Conservation (phyloP, 768 basidiomycete species). For the Calocera cornea region DNA sequence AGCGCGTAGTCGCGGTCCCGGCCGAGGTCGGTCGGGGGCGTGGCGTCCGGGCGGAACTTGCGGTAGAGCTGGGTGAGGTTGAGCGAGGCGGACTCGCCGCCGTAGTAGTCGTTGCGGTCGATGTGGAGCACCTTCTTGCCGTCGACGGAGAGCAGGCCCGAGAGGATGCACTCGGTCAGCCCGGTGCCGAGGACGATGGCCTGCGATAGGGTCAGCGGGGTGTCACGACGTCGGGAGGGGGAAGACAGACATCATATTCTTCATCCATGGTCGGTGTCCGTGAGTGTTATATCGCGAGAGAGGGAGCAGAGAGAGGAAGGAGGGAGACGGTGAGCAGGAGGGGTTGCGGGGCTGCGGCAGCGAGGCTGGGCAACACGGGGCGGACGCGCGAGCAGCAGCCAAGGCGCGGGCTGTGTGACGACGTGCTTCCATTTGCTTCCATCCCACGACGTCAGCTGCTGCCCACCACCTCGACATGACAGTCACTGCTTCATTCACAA, state of each 20-base stretch:
- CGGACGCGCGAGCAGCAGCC: not conserved
- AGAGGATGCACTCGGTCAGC: slow-evolving; percentile 95
- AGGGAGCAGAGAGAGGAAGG: not conserved
- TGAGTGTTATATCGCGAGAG: not conserved
- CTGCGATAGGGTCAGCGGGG: slow-evolving; percentile 27
- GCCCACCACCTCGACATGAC: too few species aligned
- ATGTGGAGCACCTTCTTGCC: slow-evolving; percentile 99
- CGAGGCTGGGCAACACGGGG: not conserved
- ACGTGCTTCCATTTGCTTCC: too few species aligned
- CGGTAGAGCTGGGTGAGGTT: slow-evolving; percentile 98
- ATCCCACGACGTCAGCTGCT: too few species aligned
- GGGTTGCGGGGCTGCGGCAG: not conserved
- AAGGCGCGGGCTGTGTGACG: too few species aligned
- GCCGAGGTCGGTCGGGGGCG: slow-evolving; percentile 71
- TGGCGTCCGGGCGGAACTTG: slow-evolving; percentile 72
- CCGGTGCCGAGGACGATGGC: slow-evolving; percentile 92
- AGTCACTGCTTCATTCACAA: too few species aligned
- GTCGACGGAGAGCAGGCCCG: slow-evolving; percentile 94
- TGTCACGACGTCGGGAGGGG: not conserved
- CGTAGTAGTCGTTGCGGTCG: slow-evolving; percentile 98
- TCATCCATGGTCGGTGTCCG: slow-evolving; percentile 68
- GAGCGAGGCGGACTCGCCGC: slow-evolving; percentile 90
- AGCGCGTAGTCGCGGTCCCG: slow-evolving; percentile 96
- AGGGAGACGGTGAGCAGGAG: not conserved
- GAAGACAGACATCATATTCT: slow-evolving; percentile 73